phyloP scores from a whole-genome alignment of 1,139 yeast genomes.

The Geotrichum cucujoidarum region DNA sequence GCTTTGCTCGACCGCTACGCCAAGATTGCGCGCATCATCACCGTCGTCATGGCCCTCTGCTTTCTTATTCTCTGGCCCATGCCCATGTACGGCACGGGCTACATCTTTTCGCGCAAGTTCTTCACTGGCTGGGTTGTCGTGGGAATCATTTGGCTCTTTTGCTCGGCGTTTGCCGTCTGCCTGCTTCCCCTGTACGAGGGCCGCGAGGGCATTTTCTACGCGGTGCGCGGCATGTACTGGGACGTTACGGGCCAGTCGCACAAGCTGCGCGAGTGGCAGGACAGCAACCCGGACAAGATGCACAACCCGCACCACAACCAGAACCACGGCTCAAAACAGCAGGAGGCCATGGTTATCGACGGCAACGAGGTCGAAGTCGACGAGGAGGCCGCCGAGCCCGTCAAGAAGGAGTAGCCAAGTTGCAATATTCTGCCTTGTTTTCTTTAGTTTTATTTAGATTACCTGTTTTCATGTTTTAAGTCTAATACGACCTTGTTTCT shows the following conservation, averaged over 20 bases:
- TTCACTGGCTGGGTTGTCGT: constrained; percentile 44
- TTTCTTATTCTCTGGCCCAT: constrained; percentile 45
- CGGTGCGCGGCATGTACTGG: constrained; percentile 77
- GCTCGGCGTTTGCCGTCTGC: constrained; percentile 46
- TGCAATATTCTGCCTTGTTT: background rate
- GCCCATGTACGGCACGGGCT: constrained; percentile 43
- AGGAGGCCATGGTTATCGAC: background rate
- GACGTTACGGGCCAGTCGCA: constrained; percentile 68
- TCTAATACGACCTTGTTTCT: background rate
- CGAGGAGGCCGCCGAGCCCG: background rate
- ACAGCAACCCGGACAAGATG: constrained; percentile 58
- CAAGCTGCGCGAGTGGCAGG: constrained; percentile 71
- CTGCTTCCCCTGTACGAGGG: constrained; percentile 66
- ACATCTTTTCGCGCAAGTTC: constrained; percentile 41
- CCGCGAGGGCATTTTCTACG: constrained; percentile 54
- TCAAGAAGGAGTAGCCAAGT: background rate
- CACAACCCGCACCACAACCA: constrained; percentile 49
- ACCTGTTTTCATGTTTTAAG: background rate
- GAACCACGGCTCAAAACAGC: too few relatives aligned
- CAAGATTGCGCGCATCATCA: constrained; percentile 32
- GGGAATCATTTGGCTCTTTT: constrained; percentile 41
- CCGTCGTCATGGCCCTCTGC: constrained; percentile 33
- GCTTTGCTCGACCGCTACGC: constrained; percentile 21
- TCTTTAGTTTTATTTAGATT: background rate
- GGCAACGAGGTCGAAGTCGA: constrained; percentile 1